Base-by-base conservation (phyloP, 208 protist genomes). In the Crithidia brevicula region DNA sequence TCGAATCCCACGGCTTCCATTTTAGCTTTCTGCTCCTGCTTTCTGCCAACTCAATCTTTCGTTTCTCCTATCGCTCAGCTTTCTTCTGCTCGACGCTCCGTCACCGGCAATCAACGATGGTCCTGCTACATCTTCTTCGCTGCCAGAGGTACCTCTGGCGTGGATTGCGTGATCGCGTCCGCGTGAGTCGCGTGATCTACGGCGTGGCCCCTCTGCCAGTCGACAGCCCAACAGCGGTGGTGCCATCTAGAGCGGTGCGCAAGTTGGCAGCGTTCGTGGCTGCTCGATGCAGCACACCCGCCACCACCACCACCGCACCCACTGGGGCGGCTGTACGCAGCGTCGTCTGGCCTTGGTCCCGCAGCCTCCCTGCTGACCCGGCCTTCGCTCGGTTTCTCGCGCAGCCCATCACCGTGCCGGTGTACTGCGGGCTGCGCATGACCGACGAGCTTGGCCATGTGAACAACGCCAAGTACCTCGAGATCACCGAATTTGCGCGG, bases 381-480 rank as follows among this genome's bases (percentile, higher is more conserved):
- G 60, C 61, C n/a, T 64, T 75, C 16, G 42, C 27, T 6, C 34
- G 53, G 2, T 61, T 67, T 28, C 63, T 79, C n/a, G 45, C 52
- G n/a, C 49, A 75, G 28, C 61, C 61, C 1, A 33, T 72, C 25
- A 45, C 46, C n/a, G 51, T 63, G 0, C 45, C 52, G 15, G 66
- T 80, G 31, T 82, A 84, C 68, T 79, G 76, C 27, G 85, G 85
- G 28, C 28, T 83, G 31, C 82, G 80, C 47, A 88, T 86, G 82
- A 67, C 79, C 9, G 85, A 88, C 61, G 46, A 72, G 16, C 74
- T 78, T 23, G 77, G 76, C 13, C 85, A 91, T 57, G 75, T 91
- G 27, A 91, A 91, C 74, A 88, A 91, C 72, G 36, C 82, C 50
- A 81, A 74, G 67, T 91, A 91, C 54, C 73, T 91, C n/a, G 85